Base-by-base conservation (phyloP, 2,329 filamentous ascomycete genomes). In the Pseudogymnoascus sp. region DNA sequence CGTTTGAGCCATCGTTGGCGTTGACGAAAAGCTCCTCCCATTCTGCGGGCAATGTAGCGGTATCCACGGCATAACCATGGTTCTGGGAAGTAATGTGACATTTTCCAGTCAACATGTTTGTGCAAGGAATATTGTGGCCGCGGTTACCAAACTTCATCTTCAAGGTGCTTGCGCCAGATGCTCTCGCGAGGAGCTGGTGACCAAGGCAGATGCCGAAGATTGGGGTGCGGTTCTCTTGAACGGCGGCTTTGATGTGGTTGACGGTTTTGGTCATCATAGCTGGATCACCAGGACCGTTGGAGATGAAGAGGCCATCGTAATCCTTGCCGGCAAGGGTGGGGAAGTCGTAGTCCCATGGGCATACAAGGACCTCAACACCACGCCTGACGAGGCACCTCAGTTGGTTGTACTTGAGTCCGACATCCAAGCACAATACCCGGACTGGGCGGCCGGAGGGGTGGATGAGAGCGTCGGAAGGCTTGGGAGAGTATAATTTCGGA, bases 91-190 rank as follows among this genome's bases (percentile, higher is more conserved):
- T 99, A 74, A 99, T 99, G 79, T 99, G 93, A 76, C 95, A 99
- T 79, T 92, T 92, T 70, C 95, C 95, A 50, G 93, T 96, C 68
- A 97, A 82, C 83, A 96, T 84, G 78, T 90, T 97, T 10, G 93
- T 97, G 82, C 93, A 97, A 50, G 95, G 95, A 72, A 99, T 97
- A 79, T 99, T 99, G 82, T 96, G 91, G 46, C 93, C 95, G 72
- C 95, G 91, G 80, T 99, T 99, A 79, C 95, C 95, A 72, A 97
- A 99, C 83, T 97, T 97, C 91, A 99, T 96, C 83, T 99, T 99
- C 72, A 83, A 77, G 0, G 95, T 97, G 56, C 82, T 82, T 56
- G 93, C 93, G 63, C 93, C 93, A 33, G 92, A 87, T 64, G 93
- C 92, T 70, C 92, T 85, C 62, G 93, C 92, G 61, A 97, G 86